These are phyloP conservation scores for Aspergillus carlsbadensis DNA, from an alignment of 495 filamentous ascomycete genomes.

Conservation along the genomic window DNA sequence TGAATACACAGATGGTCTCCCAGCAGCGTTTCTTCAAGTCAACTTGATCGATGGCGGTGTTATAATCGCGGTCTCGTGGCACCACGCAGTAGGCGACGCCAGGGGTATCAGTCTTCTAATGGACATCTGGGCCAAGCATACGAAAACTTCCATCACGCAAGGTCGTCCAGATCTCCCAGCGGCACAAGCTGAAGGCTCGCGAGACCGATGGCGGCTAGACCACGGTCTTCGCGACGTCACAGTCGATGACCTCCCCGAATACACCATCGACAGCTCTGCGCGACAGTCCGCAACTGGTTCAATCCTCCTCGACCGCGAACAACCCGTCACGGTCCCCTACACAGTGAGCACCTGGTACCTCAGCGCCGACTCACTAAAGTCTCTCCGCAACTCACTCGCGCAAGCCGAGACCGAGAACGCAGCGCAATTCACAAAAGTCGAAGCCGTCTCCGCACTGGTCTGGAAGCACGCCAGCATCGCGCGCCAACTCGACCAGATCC, in stretches of 20 bases:
- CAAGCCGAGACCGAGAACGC: slow-evolving; percentile 1
- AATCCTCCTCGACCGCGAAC: slow-evolving; percentile 8
- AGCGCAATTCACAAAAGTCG: slow-evolving; percentile 11
- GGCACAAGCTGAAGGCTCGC: not conserved
- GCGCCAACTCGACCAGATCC: not conserved
- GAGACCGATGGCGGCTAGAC: slow-evolving; percentile 10
- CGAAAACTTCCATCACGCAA: not conserved
- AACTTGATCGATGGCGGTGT: slow-evolving; percentile 7
- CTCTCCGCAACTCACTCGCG: not conserved
- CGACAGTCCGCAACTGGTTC: slow-evolving; percentile 3
- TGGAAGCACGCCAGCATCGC: slow-evolving; percentile 16
- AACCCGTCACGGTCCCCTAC: slow-evolving; percentile 10
- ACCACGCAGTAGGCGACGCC: slow-evolving; percentile 9
- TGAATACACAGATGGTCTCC: not conserved
- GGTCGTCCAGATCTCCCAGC: not conserved
- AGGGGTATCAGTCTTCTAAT: slow-evolving; percentile 3
- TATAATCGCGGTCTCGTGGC: slow-evolving; percentile 7
- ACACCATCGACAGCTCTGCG: slow-evolving; percentile 7
- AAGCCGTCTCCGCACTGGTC: slow-evolving; percentile 10
- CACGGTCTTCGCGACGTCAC: slow-evolving; percentile 9
- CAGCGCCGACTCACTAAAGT: slow-evolving; percentile 1
- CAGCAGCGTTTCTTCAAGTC: slow-evolving; percentile 1
- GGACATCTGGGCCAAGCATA: slow-evolving; percentile 8
- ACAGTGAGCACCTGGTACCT: slow-evolving; percentile 14
- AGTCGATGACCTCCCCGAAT: slow-evolving; percentile 9